These are phyloP conservation scores for Candida dubliniensis DNA, from an alignment of 1,139 yeast genomes.

Conservation along the genomic window DNA sequence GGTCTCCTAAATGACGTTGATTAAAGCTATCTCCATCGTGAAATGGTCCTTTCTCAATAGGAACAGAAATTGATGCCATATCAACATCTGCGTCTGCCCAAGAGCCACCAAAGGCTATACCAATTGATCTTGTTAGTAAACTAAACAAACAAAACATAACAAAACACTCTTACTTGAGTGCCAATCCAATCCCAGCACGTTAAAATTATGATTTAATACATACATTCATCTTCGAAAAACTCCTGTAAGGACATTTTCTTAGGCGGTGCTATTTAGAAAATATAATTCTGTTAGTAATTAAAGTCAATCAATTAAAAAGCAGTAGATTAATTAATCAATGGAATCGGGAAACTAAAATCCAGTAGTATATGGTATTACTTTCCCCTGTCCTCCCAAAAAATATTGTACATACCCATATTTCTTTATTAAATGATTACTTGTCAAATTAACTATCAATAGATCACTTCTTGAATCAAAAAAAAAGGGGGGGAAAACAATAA, in stretches of 20 bases:
- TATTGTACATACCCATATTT: constrained; percentile 8
- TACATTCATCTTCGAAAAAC: constrained; percentile 53
- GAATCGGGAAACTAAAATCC: too few species aligned
- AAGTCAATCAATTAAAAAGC: background rate
- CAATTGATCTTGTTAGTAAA: background rate
- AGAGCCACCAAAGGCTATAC: constrained; percentile 52
- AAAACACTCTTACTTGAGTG: background rate
- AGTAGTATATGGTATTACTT: too few species aligned
- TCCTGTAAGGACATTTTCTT: constrained; percentile 56
- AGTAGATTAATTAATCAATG: background rate
- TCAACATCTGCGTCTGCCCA: constrained; percentile 83
- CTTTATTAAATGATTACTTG: background rate
- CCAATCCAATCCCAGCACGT: too few species aligned
- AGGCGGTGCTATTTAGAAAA: constrained; percentile 25
- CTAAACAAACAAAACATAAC: background rate
- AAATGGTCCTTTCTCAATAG: constrained; percentile 36
- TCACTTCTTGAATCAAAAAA: too few species aligned
- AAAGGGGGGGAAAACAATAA: too few species aligned
- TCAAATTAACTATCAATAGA: too few species aligned
- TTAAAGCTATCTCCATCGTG: constrained; percentile 14
- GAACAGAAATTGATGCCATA: constrained; percentile 62
- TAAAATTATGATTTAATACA: constrained; percentile 27
- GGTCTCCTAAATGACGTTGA: constrained; percentile 5
- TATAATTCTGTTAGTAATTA: constrained; percentile 3
- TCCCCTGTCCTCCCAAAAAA: too few species aligned